A percentile compares a stretch with the other conserved stretches of the same genome.
phyloP scores from a whole-genome alignment of 2,329 filamentous ascomycete species.

The Penicillium olsonii region DNA sequence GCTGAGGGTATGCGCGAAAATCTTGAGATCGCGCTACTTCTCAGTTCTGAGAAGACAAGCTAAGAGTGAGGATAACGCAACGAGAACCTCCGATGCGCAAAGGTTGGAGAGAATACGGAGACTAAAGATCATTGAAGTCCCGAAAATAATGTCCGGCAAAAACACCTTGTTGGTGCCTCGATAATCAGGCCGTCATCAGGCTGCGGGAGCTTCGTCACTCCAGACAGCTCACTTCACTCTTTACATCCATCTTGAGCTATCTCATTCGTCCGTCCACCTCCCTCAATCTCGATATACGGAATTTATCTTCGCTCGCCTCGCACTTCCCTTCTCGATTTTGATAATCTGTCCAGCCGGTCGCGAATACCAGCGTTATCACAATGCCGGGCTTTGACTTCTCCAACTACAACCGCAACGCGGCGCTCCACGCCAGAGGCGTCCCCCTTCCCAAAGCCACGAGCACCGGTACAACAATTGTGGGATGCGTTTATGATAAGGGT shows the following conservation, averaged over 20 bases:
- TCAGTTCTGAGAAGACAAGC: slow-evolving; percentile 25
- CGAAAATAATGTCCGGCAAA: slow-evolving; percentile 25
- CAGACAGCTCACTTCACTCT: slow-evolving; percentile 37
- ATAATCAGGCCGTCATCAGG: slow-evolving; percentile 31
- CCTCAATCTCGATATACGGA: background rate
- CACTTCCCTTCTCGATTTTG: background rate
- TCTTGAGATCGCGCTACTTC: slow-evolving; percentile 35
- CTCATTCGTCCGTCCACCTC: slow-evolving; percentile 34
- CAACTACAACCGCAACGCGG: slow-evolving; percentile 99
- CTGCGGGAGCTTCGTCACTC: slow-evolving; percentile 48
- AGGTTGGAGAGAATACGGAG: slow-evolving; percentile 7
- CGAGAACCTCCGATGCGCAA: slow-evolving; percentile 13
- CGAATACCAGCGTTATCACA: slow-evolving; percentile 39
- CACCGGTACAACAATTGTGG: slow-evolving; percentile 98
- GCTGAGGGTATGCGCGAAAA: slow-evolving; percentile 47
- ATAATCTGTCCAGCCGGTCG: slow-evolving; percentile 10
- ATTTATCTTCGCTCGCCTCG: background rate
- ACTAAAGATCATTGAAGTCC: slow-evolving; percentile 18
- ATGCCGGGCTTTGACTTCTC: slow-evolving; percentile 99
- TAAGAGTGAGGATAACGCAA: slow-evolving; percentile 7
- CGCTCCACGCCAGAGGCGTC: slow-evolving; percentile 89
- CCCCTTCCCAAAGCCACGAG: slow-evolving; percentile 96
- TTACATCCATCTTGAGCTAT: slow-evolving; percentile 18
- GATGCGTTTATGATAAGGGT: slow-evolving; percentile 92
- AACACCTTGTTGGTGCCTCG: slow-evolving; percentile 23